A percentile compares a stretch with the other conserved stretches of the same genome.
These are phyloP conservation scores for Aspergillus novoparasiticus DNA, from an alignment of 2,329 filamentous ascomycete species.

Conservation along the genomic window DNA sequence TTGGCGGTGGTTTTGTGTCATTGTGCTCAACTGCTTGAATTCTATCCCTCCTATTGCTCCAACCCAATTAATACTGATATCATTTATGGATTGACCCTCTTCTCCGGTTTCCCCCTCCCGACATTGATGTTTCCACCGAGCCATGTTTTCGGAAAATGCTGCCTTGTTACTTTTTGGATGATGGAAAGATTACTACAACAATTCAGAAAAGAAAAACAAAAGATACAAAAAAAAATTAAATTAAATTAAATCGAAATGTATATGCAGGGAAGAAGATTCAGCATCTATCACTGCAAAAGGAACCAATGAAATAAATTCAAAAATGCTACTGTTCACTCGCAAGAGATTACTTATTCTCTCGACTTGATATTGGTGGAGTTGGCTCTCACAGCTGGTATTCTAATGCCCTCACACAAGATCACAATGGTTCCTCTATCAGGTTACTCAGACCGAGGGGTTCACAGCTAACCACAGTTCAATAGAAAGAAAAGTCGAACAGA, in stretches of 20 bases:
- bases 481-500: constrained; percentile 16
- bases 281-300: not conserved
- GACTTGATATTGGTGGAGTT: not conserved
- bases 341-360: not conserved
- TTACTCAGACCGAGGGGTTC: constrained; percentile 8
- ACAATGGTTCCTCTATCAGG: constrained; percentile 13
- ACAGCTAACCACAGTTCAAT: not conserved
- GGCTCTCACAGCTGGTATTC: not conserved
- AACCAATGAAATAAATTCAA: not conserved
- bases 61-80: not conserved
- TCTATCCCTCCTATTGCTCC: not conserved
- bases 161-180: not conserved
- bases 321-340: not conserved
- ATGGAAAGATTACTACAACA: not conserved
- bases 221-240: not conserved
- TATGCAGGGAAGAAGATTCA: not conserved
- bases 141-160: not conserved
- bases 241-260: not conserved
- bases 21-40: not conserved
- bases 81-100: not conserved
- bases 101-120: not conserved
- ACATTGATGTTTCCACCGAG: not conserved
- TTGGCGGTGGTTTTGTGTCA: constrained; percentile 8
- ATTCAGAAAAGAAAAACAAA: not conserved
- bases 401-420: not conserved